phyloP scores from a whole-genome alignment of 768 basidiomycete genomes.

The Lactarius tabidus region DNA sequence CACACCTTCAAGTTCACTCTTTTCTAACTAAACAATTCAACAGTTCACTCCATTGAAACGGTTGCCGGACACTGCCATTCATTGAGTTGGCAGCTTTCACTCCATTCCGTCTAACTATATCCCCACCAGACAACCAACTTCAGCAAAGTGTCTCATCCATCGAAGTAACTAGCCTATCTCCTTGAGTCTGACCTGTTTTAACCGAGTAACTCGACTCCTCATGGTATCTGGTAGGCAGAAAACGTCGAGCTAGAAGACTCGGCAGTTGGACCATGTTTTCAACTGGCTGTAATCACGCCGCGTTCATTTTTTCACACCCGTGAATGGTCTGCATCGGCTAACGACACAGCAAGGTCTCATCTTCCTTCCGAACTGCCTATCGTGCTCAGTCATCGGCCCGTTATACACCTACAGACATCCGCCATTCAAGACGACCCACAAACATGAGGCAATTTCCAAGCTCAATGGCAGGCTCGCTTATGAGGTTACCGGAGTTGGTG shows the following conservation, averaged over 20 bases:
- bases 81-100: not conserved
- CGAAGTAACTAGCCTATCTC: not conserved
- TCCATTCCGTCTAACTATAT: not conserved
- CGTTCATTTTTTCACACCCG: not conserved
- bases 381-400: slow-evolving; percentile 45
- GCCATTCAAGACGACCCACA: slow-evolving; percentile 62
- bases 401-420: slow-evolving; percentile 53
- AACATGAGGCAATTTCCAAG: slow-evolving; percentile 47
- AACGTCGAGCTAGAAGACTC: not conserved
- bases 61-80: not conserved
- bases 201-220: not conserved
- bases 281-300: not conserved
- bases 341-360: not conserved
- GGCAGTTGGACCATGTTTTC: not conserved
- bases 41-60: not conserved
- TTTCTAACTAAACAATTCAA: not conserved
- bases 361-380: not conserved
- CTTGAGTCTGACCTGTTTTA: not conserved
- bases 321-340: not conserved
- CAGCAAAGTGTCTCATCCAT: not conserved
- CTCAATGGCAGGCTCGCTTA: not conserved
- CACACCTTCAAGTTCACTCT: not conserved
- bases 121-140: not conserved
- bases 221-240: not conserved
- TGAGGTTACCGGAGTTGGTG: slow-evolving; percentile 26